Conservation (phyloP, 1,284 basidiomycete genomes). For the Tylopilus orsonianus region DNA sequence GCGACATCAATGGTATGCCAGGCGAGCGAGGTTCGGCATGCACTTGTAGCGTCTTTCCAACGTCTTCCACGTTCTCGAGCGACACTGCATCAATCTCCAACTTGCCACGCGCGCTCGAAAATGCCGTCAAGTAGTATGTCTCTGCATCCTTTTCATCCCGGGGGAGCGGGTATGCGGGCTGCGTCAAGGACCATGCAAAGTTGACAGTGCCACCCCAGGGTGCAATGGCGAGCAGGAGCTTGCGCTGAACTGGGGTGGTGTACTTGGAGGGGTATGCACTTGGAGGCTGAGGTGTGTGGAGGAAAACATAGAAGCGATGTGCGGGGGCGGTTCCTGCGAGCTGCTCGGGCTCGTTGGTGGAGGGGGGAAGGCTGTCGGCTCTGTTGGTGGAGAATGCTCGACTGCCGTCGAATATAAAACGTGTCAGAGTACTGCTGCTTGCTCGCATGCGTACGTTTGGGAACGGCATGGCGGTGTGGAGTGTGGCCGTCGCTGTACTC, state of each 20-base stretch:
- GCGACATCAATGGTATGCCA: background rate
- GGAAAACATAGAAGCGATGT: slow-evolving; percentile 57
- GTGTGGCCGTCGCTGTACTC: no score
- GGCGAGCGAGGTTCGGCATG: slow-evolving; percentile 29
- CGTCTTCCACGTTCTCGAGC: slow-evolving; percentile 47
- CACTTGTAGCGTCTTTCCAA: slow-evolving; percentile 39
- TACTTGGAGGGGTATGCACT: slow-evolving; percentile 48
- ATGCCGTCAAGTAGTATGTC: slow-evolving; percentile 46
- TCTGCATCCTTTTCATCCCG: slow-evolving; percentile 16
- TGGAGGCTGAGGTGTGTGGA: slow-evolving; percentile 53
- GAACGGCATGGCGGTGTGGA: background rate
- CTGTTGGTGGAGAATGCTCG: slow-evolving; percentile 13
- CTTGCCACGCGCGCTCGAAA: slow-evolving; percentile 44
- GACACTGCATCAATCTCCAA: slow-evolving; percentile 50
- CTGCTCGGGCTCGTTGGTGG: slow-evolving; percentile 1
- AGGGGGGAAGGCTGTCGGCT: background rate
- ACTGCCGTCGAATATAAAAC: background rate
- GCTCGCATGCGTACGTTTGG: background rate
- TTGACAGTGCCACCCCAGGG: slow-evolving; percentile 59
- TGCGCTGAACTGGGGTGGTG: slow-evolving; percentile 51
- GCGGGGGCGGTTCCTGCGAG: slow-evolving; percentile 46
- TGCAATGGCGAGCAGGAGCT: slow-evolving; percentile 43
- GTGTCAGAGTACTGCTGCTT: background rate
- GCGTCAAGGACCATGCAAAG: slow-evolving; percentile 50
- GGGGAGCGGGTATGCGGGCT: slow-evolving; percentile 12